Evolutionary conservation across 106 monocot genomes (phyloP), one percentile per base, ranked within the genome.

Genomic region (Chionographis japonica): DNA sequence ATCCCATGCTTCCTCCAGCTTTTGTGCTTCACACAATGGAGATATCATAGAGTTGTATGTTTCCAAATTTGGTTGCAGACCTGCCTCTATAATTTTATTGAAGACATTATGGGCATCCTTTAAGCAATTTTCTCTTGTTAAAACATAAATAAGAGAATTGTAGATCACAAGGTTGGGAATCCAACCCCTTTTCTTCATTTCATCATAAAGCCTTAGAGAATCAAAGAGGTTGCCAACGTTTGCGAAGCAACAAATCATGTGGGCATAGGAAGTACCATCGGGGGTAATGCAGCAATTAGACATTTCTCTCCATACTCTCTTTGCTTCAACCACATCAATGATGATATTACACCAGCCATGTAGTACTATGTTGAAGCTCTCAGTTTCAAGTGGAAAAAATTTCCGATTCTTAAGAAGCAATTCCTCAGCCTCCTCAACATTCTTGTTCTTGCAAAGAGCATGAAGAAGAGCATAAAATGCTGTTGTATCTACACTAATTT

Each of bases 241-340:
- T 43, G 97, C 66, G 68, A 84, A 87, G 75, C 86, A 92, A 66
- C 59, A 50, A 15, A 92, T 83, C 82, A 97, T 80, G 67, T 81
- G 78, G 6, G 87, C 62, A 68, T 97, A 97, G 50, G 92, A 89
- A 77, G 71, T 80, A 13, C 20, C 73, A 70, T 97, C 80, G 50
- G 97, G 97, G 61, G 53, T 67, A 16, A 97, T 83, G 74, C 92
- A 97, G 73, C 66, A 80, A 62, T 65, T 83, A 61, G 92, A 77
- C 92, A 92, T 97, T 70, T 92, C 89, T 78, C 87, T 86, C 97
- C 97, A 97, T 2, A 85, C 40, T 78, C 97, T 81, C 58, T 90
- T 97, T 58, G 97, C 89, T 83, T 92, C 89, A 27, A 58, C 66
- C 56, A 92, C 37, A 75, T 92, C 92, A 60, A 75, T 60, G 40